A percentile compares a stretch with the other conserved stretches of the same genome.
phyloP scores from a whole-genome alignment of 106 monocot species.

The Dendrobium huoshanense region DNA sequence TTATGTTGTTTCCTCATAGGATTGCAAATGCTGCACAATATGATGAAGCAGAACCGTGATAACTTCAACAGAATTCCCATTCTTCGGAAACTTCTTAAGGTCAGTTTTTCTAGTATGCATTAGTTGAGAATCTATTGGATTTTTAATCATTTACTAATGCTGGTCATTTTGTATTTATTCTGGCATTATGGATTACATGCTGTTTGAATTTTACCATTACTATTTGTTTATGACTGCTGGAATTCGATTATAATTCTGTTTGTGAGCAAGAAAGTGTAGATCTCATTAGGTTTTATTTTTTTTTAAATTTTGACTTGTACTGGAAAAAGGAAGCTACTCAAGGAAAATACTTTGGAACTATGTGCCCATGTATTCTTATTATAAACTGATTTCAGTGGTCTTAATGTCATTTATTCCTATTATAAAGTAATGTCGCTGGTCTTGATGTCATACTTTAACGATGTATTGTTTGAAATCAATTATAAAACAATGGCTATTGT shows the following conservation, averaged over 20 bases:
- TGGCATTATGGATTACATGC: not conserved
- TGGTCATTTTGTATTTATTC: not conserved
- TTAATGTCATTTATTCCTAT: not conserved
- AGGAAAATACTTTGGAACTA: not conserved
- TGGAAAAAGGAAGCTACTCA: not conserved
- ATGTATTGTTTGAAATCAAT: not conserved
- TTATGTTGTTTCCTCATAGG: conserved; percentile 35
- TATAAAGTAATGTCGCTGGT: not conserved
- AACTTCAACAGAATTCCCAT: conserved; percentile 80
- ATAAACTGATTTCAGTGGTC: not conserved
- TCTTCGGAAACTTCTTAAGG: conserved; percentile 92
- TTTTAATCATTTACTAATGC: not conserved
- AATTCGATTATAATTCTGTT: not conserved
- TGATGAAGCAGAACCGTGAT: conserved; percentile 82
- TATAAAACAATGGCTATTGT: not conserved
- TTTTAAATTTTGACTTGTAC: not conserved
- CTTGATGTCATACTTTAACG: not conserved
- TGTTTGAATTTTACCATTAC: not conserved
- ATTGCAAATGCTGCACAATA: conserved; percentile 90
- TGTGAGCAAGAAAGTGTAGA: not conserved
- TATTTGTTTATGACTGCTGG: not conserved
- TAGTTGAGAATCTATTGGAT: not conserved
- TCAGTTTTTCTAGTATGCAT: conserved; percentile 10
- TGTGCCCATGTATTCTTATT: not conserved
- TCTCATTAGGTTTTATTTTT: not conserved